A percentile compares a stretch with the other conserved stretches of the same genome.
These are phyloP conservation scores for Arachnopeziza araneosa DNA, from an alignment of 2,329 filamentous ascomycete genomes.

Conservation along the genomic window DNA sequence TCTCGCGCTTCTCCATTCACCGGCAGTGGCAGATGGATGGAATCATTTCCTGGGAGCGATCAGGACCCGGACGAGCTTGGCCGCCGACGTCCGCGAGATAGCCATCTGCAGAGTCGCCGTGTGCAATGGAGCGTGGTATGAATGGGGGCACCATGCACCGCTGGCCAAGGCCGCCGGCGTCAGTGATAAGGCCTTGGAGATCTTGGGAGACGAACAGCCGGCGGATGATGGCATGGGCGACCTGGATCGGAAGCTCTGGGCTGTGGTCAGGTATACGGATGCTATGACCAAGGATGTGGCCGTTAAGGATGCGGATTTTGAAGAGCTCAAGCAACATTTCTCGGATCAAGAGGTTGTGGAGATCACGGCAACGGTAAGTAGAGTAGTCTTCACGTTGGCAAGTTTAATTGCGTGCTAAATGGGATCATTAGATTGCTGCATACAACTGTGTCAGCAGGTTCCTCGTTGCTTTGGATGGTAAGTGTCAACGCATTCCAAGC, in stretches of 20 bases:
- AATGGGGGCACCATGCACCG: conserved; percentile 59
- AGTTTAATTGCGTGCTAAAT: neutral
- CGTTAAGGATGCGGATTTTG: conserved; percentile 66
- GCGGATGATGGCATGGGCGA: conserved; percentile 26
- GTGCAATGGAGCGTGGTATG: conserved; percentile 77
- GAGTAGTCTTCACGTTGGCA: neutral
- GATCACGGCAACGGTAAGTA: conserved; percentile 59
- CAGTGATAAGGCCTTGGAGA: conserved; percentile 25
- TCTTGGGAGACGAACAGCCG: conserved; percentile 24
- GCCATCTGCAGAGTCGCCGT: conserved; percentile 77
- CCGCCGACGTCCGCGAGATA: conserved; percentile 62
- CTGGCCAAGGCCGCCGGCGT: conserved; percentile 34
- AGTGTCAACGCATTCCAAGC: conserved; percentile 27
- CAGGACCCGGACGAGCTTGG: conserved; percentile 46
- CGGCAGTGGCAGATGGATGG: conserved; percentile 70
- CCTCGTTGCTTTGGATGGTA: conserved; percentile 73
- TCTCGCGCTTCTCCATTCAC: conserved; percentile 68
- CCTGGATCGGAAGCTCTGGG: conserved; percentile 57
- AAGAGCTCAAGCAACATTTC: conserved; percentile 53
- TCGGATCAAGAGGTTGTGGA: conserved; percentile 71
- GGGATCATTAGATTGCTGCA: conserved; percentile 48
- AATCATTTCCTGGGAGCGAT: conserved; percentile 63
- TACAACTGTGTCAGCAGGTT: conserved; percentile 87
- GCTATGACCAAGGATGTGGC: conserved; percentile 74
- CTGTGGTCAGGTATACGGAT: conserved; percentile 68